These are phyloP conservation scores for Silene conica DNA, from an alignment of 148 eudicot genomes.

Conservation along the genomic window DNA sequence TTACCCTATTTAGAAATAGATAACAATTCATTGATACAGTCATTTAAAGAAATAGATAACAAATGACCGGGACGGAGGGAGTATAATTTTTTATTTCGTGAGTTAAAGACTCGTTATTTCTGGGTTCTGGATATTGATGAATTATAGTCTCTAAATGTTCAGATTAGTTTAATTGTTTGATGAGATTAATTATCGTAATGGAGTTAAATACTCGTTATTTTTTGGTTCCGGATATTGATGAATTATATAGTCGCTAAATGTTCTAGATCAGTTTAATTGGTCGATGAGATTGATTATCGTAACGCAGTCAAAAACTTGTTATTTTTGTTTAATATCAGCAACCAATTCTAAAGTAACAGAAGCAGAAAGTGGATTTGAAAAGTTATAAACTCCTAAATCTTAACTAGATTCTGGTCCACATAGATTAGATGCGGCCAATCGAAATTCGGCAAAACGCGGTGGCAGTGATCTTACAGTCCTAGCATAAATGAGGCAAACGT, in stretches of 20 bases:
- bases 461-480: not conserved
- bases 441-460: not conserved
- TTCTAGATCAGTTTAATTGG: not conserved
- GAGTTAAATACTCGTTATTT: not conserved
- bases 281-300: not conserved
- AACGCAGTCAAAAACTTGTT: too few relatives aligned
- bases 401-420: not conserved
- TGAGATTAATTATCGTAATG: not conserved
- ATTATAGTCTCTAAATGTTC: too few relatives aligned
- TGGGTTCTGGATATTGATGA: not conserved
- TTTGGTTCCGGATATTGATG: not conserved
- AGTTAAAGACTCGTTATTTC: not conserved
- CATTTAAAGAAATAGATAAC: too few relatives aligned
- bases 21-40: too few relatives aligned
- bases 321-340: not conserved
- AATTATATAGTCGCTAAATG: too few relatives aligned
- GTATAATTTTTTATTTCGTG: too few relatives aligned
- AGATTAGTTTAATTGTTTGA: not conserved
- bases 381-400: not conserved
- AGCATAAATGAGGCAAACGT: not conserved
- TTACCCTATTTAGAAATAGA: too few relatives aligned
- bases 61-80: too few relatives aligned
- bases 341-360: not conserved
- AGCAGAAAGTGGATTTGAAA: not conserved
- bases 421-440: not conserved